Evolutionary conservation across 768 basidiomycete species (phyloP).

Genomic region (Hirschioporus abietinus): DNA sequence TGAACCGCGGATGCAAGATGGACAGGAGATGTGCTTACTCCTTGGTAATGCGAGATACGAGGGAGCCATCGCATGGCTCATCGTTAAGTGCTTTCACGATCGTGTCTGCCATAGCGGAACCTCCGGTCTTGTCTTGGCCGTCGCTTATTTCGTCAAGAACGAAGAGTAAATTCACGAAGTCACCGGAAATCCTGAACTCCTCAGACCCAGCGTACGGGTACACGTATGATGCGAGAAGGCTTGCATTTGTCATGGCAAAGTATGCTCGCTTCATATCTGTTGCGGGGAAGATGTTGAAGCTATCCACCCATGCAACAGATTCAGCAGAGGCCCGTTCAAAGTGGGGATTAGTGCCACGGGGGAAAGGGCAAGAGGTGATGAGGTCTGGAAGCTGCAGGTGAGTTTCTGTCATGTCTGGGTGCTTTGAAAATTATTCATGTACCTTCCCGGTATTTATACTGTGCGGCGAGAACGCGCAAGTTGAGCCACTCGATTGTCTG

Average conservation of each 20-base stretch:
- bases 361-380: conserved; percentile 9
- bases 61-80: conserved; percentile 44
- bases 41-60: conserved; percentile 53
- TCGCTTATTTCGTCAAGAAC: conserved; percentile 17
- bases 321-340: conserved; percentile 8
- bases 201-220: conserved; percentile 13
- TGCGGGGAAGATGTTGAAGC: conserved; percentile 8
- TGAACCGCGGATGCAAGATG: background rate
- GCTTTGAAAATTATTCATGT: background rate
- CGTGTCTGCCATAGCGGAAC: conserved; percentile 41
- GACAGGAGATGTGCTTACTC: conserved; percentile 37
- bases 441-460: background rate
- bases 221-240: conserved; percentile 12
- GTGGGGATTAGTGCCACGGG: conserved; percentile 12
- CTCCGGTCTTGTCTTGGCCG: conserved; percentile 11
- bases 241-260: conserved; percentile 55
- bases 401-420: background rate
- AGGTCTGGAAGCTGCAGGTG: conserved; percentile 13
- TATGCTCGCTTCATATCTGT: conserved; percentile 46
- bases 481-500: background rate
- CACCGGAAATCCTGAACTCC: conserved; percentile 11
- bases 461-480: too few relatives aligned
- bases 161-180: conserved; percentile 15
- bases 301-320: conserved; percentile 11
- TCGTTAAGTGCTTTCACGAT: conserved; percentile 49